Percentiles rank a stretch among this genome's conserved stretches.
These are phyloP conservation scores for Nephelium lappaceum DNA, from an alignment of 345 rosid species.

Conservation along the genomic window DNA sequence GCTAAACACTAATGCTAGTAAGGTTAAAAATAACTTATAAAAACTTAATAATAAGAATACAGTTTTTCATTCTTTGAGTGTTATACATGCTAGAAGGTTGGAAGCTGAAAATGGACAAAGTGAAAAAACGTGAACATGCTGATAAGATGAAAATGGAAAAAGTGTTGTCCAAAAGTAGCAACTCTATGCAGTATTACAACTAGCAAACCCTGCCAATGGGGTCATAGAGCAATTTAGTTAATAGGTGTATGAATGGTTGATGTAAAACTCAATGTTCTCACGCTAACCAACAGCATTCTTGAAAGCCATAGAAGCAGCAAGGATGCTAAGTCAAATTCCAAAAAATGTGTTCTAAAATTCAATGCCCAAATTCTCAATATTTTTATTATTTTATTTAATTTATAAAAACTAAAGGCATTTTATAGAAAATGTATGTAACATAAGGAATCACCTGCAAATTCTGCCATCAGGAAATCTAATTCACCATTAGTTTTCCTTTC, in stretches of 20 bases:
- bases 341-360: background rate
- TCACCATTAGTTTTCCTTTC: conserved; percentile 93
- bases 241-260: background rate
- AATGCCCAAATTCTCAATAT: background rate
- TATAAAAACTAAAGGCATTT: background rate
- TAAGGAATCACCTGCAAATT: conserved; percentile 74
- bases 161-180: background rate
- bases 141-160: background rate
- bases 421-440: conserved; percentile 1
- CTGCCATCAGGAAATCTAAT: conserved; percentile 92
- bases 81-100: background rate
- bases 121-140: background rate
- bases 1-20: background rate
- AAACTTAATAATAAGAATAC: background rate
- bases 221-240: background rate
- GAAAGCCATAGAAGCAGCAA: background rate
- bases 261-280: background rate
- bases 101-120: background rate
- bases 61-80: background rate
- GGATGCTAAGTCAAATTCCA: background rate
- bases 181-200: background rate
- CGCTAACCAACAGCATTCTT: no score
- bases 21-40: background rate
- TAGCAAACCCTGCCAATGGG: background rate
- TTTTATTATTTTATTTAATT: background rate